Conservation (phyloP, 768 basidiomycete species). For the Lactarius hengduanensis region DNA sequence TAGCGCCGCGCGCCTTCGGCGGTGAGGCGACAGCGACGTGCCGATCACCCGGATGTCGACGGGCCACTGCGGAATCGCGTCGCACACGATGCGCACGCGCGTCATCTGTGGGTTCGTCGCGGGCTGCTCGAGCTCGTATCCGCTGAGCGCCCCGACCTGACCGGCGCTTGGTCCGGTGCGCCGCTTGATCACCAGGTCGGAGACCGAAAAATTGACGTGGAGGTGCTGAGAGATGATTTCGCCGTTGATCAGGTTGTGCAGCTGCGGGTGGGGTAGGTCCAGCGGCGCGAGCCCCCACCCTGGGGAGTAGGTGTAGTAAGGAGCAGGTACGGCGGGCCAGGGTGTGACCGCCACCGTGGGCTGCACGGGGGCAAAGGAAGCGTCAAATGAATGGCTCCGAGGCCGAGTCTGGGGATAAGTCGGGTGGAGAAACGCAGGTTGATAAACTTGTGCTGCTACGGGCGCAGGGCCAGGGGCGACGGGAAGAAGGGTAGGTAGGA, state of each 20-base stretch:
- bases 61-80: slow-evolving; percentile 28
- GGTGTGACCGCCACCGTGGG: background rate
- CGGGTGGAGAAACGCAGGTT: slow-evolving; percentile 17
- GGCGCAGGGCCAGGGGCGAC: background rate
- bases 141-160: slow-evolving; percentile 1
- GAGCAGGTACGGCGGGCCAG: slow-evolving; percentile 18
- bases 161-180: background rate
- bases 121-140: slow-evolving; percentile 27
- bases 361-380: slow-evolving; percentile 16
- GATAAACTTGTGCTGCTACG: slow-evolving; percentile 10
- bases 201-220: slow-evolving; percentile 16
- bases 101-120: slow-evolving; percentile 28
- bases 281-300: slow-evolving; percentile 8
- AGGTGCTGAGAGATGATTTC: slow-evolving; percentile 18
- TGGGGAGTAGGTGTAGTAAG: slow-evolving; percentile 21
- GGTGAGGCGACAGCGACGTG: slow-evolving; percentile 23
- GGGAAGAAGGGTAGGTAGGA: slow-evolving; percentile 19
- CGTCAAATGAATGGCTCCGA: slow-evolving; percentile 26
- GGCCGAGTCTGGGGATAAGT: slow-evolving; percentile 10
- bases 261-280: slow-evolving; percentile 25
- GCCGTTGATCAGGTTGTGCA: slow-evolving; percentile 28
- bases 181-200: slow-evolving; percentile 17
- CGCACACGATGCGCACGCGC: slow-evolving; percentile 27
- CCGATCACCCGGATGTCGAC: slow-evolving; percentile 25
- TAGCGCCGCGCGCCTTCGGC: slow-evolving; percentile 20